Percentiles rank a stretch among this genome's conserved stretches.
Conservation (phyloP, 805 yeast genomes). For the Wickerhamiella siamensis region DNA sequence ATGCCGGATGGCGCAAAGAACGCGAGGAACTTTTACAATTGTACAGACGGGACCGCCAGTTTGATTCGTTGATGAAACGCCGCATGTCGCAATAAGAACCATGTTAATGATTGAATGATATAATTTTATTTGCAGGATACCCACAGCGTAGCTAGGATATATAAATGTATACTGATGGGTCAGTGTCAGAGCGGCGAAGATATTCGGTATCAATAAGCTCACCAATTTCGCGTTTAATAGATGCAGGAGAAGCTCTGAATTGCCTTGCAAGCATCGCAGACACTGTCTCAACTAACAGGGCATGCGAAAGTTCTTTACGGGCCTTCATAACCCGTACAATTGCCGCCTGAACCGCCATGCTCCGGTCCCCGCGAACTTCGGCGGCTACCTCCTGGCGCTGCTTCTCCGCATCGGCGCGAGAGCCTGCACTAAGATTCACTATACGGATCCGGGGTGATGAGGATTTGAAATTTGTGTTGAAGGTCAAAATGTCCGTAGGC, state of each 20-base stretch:
- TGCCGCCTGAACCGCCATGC: constrained; percentile 74
- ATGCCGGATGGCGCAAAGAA: constrained; percentile 1
- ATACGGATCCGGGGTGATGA: constrained; percentile 51
- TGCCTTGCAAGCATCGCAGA: constrained; percentile 66
- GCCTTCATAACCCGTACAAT: constrained; percentile 95
- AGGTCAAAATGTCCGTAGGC: constrained; percentile 47
- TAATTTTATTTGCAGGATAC: neutral
- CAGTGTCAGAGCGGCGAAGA: constrained; percentile 51
- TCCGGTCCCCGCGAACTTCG: constrained; percentile 71
- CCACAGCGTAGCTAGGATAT: constrained; percentile 8
- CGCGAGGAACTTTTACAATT: neutral
- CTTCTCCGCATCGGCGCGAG: constrained; percentile 44
- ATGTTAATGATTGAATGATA: neutral
- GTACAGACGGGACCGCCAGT: constrained; percentile 2
- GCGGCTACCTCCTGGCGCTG: constrained; percentile 53
- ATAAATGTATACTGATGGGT: constrained; percentile 10
- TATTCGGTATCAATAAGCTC: constrained; percentile 73
- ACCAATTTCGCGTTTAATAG: constrained; percentile 77
- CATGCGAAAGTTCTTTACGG: constrained; percentile 62
- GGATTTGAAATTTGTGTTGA: constrained; percentile 33
- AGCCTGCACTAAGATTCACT: constrained; percentile 42
- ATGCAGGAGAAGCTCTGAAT: constrained; percentile 71
- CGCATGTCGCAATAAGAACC: neutral
- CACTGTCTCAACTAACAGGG: constrained; percentile 69
- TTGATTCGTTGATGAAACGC: neutral